phyloP scores from a whole-genome alignment of 768 basidiomycete species.

The Inosperma sp. region DNA sequence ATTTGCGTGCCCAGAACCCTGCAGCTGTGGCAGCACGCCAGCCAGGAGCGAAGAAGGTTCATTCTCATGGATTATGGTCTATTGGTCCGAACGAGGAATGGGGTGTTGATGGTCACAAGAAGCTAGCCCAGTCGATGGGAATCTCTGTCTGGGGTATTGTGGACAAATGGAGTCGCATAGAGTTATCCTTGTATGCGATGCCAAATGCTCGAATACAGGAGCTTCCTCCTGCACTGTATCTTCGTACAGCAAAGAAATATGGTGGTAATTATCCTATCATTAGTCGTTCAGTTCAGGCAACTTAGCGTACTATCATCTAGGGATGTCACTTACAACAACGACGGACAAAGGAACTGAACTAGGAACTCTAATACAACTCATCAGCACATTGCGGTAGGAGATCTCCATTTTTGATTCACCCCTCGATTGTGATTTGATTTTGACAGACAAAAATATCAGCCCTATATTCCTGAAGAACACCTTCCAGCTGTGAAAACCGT shows the following conservation, averaged over 20 bases:
- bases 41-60: slow-evolving; percentile 20
- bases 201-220: slow-evolving; percentile 19
- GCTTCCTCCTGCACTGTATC: slow-evolving; percentile 12
- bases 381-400: slow-evolving; percentile 22
- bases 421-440: neutral
- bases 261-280: slow-evolving; percentile 16
- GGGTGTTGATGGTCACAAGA: slow-evolving; percentile 29
- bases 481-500: slow-evolving; percentile 21
- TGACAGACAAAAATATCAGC: slow-evolving; percentile 16
- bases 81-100: slow-evolving; percentile 29
- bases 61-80: slow-evolving; percentile 20
- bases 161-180: slow-evolving; percentile 23
- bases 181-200: slow-evolving; percentile 13
- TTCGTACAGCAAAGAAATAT: slow-evolving; percentile 9
- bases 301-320: slow-evolving; percentile 8
- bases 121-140: slow-evolving; percentile 22
- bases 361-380: slow-evolving; percentile 19
- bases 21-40: slow-evolving; percentile 11
- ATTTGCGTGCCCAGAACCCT: slow-evolving; percentile 6
- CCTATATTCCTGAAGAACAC: slow-evolving; percentile 16
- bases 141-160: slow-evolving; percentile 23
- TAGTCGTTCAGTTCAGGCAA: neutral
- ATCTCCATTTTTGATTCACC: neutral
- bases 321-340: slow-evolving; percentile 21
- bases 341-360: slow-evolving; percentile 25